Base-by-base conservation (phyloP, 306 rosid species). In the Potentilla sterilis region DNA sequence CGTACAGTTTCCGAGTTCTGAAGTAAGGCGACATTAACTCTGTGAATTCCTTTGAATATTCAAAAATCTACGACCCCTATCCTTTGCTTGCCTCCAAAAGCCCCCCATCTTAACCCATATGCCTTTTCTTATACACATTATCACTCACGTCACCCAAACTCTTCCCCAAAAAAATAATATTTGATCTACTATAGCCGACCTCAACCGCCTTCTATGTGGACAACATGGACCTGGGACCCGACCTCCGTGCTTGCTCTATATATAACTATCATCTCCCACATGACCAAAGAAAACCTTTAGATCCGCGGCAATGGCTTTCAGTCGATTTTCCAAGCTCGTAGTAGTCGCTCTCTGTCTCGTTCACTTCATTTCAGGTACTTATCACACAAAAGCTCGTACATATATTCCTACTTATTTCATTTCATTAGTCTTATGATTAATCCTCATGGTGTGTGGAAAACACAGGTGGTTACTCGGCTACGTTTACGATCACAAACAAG, bases 401-500 rank as follows among this genome's bases (percentile, higher is more conserved):
- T 34, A 6, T 14, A 14, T 5, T 28, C 8, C 11, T 4, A 13
- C 40, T 28, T 4, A 2, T 34, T 32, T 61, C 67, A 6, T 32
- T 62, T 32, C 67, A 2, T 10, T 15, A 34, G 21, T 34, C 21
- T 34, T 32, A 18, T 34, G 1, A 6, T 28, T 6, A 13, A 57
- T 28, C 28, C 28, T 28, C 28, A 28, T 10, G 64, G 55, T 63
- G 24, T 44, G 54, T 63, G 42, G 2, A 13, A 34, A 22, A 41
- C 16, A 15, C 84, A 89, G 90, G 84, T 69, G 86, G 77, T 0
- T 59, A 77, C 75, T 79, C 89, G 41, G 74, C 98, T 0, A 88
- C 96, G 46, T 94, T 94, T 77, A 87, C 94, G 4, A 74, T 94
- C 3, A 40, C 80, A 2, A 89, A 91, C 80, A 67, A 88, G 69